Base-by-base conservation (phyloP, 768 basidiomycete genomes). In the Podaxis sp. region DNA sequence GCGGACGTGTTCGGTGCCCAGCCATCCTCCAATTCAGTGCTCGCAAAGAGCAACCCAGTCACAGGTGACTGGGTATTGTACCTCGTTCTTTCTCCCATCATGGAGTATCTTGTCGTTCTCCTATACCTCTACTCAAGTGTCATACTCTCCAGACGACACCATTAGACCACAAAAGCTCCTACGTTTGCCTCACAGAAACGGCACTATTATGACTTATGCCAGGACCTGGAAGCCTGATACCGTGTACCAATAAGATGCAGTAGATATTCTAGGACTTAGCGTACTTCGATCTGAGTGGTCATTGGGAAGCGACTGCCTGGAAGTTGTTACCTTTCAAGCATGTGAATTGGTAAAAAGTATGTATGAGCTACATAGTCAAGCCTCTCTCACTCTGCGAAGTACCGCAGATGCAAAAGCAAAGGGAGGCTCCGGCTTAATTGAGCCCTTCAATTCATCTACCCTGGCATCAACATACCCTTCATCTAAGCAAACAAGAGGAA, bases 401-500 rank as follows among this genome's bases (percentile, higher is more conserved):
- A 69, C 70, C 76, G 72, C 70, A 70, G 69, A 63, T 64, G 72
- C 70, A 58, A 61, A 27, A 66, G 74, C 75, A 80, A 70, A 79
- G 74, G 79, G 76, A 75, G 71, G 83, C 86, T 88, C 87, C 88
- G 88, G 88, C 88, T 89, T 89, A 89, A 88, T 87, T 88, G 87
- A 75, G 78, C 81, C 79, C 86, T 53, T 66, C 16, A 7, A 42
- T 62, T 47, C 40, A 65, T 83, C 77, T 81, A 62, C 77, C 83
- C 76, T 76, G 72, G 74, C 63, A 67, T 70, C 68, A 62, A 18
- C 37, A 71, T 89, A 89, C 88, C 87, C 83, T 63, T 68, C 59
- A 69, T 77, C 77, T 74, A 76, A 71, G 62, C 61, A 63, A 48
- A 18, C 23, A 63, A 67, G 76, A 74, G 75, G 63, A 69, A 77